Percentiles rank a stretch among this genome's conserved stretches.
Conservation (phyloP, 2,329 filamentous ascomycete species). For the Purpureocillium takamizusanense region DNA sequence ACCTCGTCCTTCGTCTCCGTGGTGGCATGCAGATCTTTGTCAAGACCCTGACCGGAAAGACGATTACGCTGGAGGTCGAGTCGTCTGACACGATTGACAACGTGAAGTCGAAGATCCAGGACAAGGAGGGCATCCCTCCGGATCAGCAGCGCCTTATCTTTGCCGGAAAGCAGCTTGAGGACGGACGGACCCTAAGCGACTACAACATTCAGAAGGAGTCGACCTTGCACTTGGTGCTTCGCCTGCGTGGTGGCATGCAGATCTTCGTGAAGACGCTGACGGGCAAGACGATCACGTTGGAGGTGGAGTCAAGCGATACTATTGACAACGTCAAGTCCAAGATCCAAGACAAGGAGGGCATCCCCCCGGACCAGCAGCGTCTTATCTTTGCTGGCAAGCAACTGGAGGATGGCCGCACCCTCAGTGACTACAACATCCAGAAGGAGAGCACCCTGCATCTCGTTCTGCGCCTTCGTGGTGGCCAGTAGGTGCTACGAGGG, state of each 20-base stretch:
- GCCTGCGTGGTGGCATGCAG: slow-evolving; percentile 74
- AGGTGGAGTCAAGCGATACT: slow-evolving; percentile 83
- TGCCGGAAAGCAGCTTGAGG: slow-evolving; percentile 86
- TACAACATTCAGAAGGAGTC: slow-evolving; percentile 97
- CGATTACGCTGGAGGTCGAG: slow-evolving; percentile 86
- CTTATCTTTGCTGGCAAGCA: slow-evolving; percentile 96
- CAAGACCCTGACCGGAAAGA: slow-evolving; percentile 86
- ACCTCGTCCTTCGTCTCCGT: slow-evolving; percentile 78
- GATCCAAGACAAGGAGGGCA: slow-evolving; percentile 98
- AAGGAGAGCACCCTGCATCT: slow-evolving; percentile 84
- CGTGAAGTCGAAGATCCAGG: slow-evolving; percentile 88
- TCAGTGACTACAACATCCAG: slow-evolving; percentile 93
- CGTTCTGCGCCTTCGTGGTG: slow-evolving; percentile 84
- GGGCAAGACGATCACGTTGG: slow-evolving; percentile 89
- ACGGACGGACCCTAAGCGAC: slow-evolving; percentile 82
- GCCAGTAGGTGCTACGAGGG: slow-evolving; percentile 29
- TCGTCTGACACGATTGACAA: slow-evolving; percentile 89
- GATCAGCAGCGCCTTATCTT: slow-evolving; percentile 94
- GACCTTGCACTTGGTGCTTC: slow-evolving; percentile 71
- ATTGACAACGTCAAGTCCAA: slow-evolving; percentile 97
- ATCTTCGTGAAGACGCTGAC: slow-evolving; percentile 76
- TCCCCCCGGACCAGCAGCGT: slow-evolving; percentile 91
- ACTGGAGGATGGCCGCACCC: slow-evolving; percentile 83
- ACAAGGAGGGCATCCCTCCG: slow-evolving; percentile 88
- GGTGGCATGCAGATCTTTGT: slow-evolving; percentile 88